phyloP scores from a whole-genome alignment of 257 asterid species.

The Fraxinus excelsior region DNA sequence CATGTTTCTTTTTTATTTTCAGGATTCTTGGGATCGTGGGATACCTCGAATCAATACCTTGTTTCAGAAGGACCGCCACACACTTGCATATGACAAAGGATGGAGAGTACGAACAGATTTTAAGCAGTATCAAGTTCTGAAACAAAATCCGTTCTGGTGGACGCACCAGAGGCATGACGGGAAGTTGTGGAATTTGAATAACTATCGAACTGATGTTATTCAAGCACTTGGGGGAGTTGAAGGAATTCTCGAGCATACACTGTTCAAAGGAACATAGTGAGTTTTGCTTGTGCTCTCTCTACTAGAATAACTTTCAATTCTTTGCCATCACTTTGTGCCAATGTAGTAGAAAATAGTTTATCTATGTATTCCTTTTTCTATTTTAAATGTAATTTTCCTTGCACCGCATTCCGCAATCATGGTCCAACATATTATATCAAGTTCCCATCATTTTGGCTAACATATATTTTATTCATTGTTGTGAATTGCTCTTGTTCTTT shows the following conservation, averaged over 20 bases:
- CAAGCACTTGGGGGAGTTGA: constrained; percentile 99
- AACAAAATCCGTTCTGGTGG: constrained; percentile 99
- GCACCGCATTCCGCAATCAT: neutral
- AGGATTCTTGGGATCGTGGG: constrained; percentile 99
- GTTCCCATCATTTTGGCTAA: neutral
- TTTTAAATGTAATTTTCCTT: neutral
- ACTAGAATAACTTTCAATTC: neutral
- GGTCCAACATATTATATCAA: neutral
- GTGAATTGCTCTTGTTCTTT: neutral
- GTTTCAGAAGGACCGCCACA: constrained; percentile 98
- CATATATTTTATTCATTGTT: neutral
- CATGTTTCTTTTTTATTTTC: constrained; percentile 21
- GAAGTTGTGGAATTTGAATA: constrained; percentile 96
- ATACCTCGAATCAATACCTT: constrained; percentile 95
- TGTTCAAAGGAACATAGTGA: constrained; percentile 98
- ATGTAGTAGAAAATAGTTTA: neutral
- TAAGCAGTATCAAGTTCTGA: constrained; percentile 97
- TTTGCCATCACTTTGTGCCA: neutral
- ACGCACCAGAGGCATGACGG: constrained; percentile 99
- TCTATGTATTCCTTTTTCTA: neutral
- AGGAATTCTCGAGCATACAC: constrained; percentile 97
- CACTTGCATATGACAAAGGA: constrained; percentile 99
- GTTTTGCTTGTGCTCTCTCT: constrained; percentile 48
- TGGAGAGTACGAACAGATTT: constrained; percentile 99
- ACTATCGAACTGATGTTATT: constrained; percentile 96